Conservation (phyloP, 352 stramenopile species). For the Globisporangium polare region DNA sequence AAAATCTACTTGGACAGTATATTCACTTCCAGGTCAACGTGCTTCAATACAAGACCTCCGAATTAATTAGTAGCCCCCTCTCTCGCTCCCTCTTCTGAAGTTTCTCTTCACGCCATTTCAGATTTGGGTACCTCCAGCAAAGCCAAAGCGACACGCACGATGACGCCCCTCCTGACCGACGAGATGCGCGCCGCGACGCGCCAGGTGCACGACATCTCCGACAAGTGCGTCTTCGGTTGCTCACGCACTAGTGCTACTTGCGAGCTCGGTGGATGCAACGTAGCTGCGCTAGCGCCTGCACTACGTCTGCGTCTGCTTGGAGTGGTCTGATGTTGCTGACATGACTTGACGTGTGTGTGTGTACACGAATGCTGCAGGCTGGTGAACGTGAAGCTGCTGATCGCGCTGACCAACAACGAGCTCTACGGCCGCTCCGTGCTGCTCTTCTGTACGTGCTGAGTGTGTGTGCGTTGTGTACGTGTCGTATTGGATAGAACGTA, state of each 20-base stretch:
- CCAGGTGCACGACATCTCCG: slow-evolving; percentile 44
- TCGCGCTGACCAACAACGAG: slow-evolving; percentile 58
- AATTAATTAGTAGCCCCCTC: neutral
- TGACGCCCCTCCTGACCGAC: slow-evolving; percentile 26
- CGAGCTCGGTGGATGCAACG: neutral
- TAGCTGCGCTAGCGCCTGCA: neutral
- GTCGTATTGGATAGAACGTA: neutral
- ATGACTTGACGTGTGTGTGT: neutral
- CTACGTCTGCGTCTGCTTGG: neutral
- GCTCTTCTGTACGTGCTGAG: slow-evolving; percentile 58
- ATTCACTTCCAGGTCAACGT: neutral
- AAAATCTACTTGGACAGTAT: neutral
- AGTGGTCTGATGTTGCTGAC: neutral
- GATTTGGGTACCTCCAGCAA: neutral
- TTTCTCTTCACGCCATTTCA: neutral
- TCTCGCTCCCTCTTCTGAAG: neutral
- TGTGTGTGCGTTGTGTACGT: neutral
- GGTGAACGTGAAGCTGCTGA: slow-evolving; percentile 64
- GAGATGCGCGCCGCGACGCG: slow-evolving; percentile 47
- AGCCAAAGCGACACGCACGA: neutral
- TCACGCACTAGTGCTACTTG: neutral
- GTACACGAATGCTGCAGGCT: slow-evolving; percentile 24
- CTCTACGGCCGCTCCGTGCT: slow-evolving; percentile 63
- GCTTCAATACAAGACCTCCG: neutral
- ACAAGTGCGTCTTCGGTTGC: slow-evolving; percentile 32